Conservation (phyloP, 805 yeast species). For the Zygosaccharomyces gambellarensis region DNA sequence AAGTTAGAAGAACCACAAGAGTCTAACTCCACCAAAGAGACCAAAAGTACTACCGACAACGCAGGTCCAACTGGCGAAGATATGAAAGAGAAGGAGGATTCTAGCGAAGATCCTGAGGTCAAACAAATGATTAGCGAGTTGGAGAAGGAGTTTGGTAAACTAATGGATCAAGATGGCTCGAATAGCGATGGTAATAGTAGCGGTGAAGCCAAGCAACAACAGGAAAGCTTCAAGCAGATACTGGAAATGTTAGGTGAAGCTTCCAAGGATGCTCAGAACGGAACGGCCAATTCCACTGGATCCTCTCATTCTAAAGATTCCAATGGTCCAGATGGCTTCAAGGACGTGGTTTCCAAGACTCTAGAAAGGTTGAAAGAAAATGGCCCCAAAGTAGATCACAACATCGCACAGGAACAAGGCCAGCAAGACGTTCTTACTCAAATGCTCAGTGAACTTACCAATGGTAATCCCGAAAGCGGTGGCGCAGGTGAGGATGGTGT, state of each 20-base stretch:
- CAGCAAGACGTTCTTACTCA: slow-evolving; percentile 52
- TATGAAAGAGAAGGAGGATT: slow-evolving; percentile 11
- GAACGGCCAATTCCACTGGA: not conserved
- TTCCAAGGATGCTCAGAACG: slow-evolving; percentile 14
- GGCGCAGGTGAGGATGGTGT: slow-evolving; percentile 34
- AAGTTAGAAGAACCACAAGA: slow-evolving; percentile 16
- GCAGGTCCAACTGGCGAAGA: slow-evolving; percentile 1
- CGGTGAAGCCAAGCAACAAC: slow-evolving; percentile 15
- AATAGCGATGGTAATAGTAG: slow-evolving; percentile 7
- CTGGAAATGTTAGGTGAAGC: slow-evolving; percentile 28
- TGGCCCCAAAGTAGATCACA: slow-evolving; percentile 62
- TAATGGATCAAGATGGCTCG: slow-evolving; percentile 21
- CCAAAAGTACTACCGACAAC: slow-evolving; percentile 11
- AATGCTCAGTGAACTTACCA: slow-evolving; percentile 57
- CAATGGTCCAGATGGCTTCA: slow-evolving; percentile 43
- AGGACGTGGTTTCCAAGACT: slow-evolving; percentile 73
- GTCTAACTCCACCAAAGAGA: slow-evolving; percentile 17
- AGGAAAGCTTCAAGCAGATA: slow-evolving; percentile 37
- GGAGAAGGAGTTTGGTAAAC: slow-evolving; percentile 24
- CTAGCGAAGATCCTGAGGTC: slow-evolving; percentile 29
- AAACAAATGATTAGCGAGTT: slow-evolving; percentile 30
- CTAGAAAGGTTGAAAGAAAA: slow-evolving; percentile 73
- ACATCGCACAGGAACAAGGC: slow-evolving; percentile 46
- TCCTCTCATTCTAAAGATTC: slow-evolving; percentile 35
- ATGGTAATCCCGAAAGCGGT: slow-evolving; percentile 37